phyloP scores from a whole-genome alignment of 2,329 filamentous ascomycete genomes.

The Hypoxylon sp. region DNA sequence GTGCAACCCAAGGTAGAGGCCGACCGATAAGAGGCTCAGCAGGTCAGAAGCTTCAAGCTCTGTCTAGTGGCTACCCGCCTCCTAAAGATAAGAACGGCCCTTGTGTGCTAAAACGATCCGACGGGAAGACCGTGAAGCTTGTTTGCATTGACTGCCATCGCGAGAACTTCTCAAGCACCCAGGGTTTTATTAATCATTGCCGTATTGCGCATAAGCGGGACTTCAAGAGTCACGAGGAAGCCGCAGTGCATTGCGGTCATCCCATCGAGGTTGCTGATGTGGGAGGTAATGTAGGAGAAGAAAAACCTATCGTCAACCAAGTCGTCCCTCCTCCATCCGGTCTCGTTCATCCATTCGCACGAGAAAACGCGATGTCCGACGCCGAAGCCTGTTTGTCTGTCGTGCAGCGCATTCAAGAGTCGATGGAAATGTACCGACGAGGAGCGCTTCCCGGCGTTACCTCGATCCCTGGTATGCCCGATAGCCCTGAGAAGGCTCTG shows the following conservation, averaged over 20 bases:
- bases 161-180: slow-evolving; percentile 93
- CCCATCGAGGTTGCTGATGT: slow-evolving; percentile 75
- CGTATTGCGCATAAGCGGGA: slow-evolving; percentile 93
- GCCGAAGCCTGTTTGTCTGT: slow-evolving; percentile 62
- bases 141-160: slow-evolving; percentile 89
- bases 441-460: slow-evolving; percentile 60
- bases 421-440: slow-evolving; percentile 60
- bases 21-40: slow-evolving; percentile 59
- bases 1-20: slow-evolving; percentile 56
- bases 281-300: slow-evolving; percentile 56
- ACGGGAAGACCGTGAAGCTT: slow-evolving; percentile 87
- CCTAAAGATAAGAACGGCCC: slow-evolving; percentile 85
- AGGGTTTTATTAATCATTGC: slow-evolving; percentile 99
- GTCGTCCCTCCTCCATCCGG: slow-evolving; percentile 51
- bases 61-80: slow-evolving; percentile 75
- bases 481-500: slow-evolving; percentile 35
- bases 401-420: slow-evolving; percentile 60
- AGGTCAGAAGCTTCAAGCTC: slow-evolving; percentile 71
- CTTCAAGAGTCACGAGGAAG: slow-evolving; percentile 95
- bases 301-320: slow-evolving; percentile 47
- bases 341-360: slow-evolving; percentile 69
- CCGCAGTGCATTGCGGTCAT: slow-evolving; percentile 86
- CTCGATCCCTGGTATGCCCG: slow-evolving; percentile 51
- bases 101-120: slow-evolving; percentile 84
- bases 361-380: slow-evolving; percentile 62